phyloP scores from a whole-genome alignment of 2,329 filamentous ascomycete species.

The Hymenoscyphus albidus region DNA sequence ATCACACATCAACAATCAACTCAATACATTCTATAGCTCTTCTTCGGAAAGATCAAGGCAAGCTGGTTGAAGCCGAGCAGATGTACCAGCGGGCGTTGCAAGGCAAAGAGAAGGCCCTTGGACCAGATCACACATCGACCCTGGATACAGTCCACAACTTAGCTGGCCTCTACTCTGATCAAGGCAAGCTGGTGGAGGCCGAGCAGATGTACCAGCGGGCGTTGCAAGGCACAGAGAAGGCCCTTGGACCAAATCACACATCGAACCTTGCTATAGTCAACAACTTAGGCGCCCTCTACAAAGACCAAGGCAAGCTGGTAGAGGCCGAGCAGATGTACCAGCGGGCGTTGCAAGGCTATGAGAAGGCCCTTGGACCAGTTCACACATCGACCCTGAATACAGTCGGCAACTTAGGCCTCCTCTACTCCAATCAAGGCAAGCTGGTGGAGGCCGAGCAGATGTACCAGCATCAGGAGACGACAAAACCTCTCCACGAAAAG shows the following conservation, averaged over 20 bases:
- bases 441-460: slow-evolving; percentile 29
- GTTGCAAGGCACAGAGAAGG: too few relatives aligned
- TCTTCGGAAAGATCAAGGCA: slow-evolving; percentile 20
- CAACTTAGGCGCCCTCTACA: too few relatives aligned
- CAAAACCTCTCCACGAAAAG: background rate
- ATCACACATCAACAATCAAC: slow-evolving; percentile 12
- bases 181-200: too few relatives aligned
- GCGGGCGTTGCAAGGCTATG: slow-evolving; percentile 24
- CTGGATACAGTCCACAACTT: slow-evolving; percentile 3
- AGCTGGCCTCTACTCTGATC: slow-evolving; percentile 20
- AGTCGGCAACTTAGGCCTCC: slow-evolving; percentile 1
- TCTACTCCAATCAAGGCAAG: slow-evolving; percentile 28
- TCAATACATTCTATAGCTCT: too few relatives aligned
- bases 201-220: too few relatives aligned
- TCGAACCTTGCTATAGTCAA: too few relatives aligned
- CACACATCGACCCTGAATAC: slow-evolving; percentile 13
- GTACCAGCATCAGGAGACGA: slow-evolving; percentile 17
- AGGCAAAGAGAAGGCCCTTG: slow-evolving; percentile 25
- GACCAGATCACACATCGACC: slow-evolving; percentile 14
- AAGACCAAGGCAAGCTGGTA: slow-evolving; percentile 24
- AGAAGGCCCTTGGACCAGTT: slow-evolving; percentile 16
- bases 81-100: slow-evolving; percentile 24
- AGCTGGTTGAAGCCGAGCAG: slow-evolving; percentile 29
- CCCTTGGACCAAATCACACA: too few relatives aligned
- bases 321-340: slow-evolving; percentile 30